Base-by-base conservation (phyloP, 306 rosid genomes). In the Castanea sativa region DNA sequence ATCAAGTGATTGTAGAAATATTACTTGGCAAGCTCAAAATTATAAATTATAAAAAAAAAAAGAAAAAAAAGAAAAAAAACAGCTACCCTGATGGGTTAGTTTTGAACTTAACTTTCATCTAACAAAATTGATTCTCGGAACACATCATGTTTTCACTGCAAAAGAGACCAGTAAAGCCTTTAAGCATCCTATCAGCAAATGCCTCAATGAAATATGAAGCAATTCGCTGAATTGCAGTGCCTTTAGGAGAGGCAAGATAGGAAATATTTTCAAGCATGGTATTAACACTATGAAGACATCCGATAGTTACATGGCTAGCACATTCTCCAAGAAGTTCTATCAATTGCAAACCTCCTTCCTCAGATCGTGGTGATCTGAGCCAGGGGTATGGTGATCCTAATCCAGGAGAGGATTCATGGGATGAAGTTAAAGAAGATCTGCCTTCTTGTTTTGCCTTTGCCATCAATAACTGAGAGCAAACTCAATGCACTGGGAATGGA, bases 151-250 rank as follows among this genome's bases (percentile, higher is more conserved):
- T 25, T 25, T 25, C 2, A 25, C 27, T 25, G 27, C 27, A 25
- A 25, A 25, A 1, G 27, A 91, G 85, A 67, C 99, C 99, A 9
- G 95, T 94, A 69, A 87, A 85, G 16, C 83, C 77, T 55, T 88
- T 87, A 19, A 94, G 85, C 67, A 92, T 84, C 52, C 93, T 85
- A 78, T 85, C 89, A 5, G 92, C 95, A 61, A 94, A 91, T 33
- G 92, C 97, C 84, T 92, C 86, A 3, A 88, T 87, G 83, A 94
- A 92, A 81, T 92, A 92, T 45, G 93, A 85, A 6, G 91, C 98
- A 45, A 91, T 81, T 25, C 97, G 86, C 82, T 95, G 96, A 75
- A 81, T 90, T 20, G 93, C 78, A 81, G 85, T 88, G 1, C 98
- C 97, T 59, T 90, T 88, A 14, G 97, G 91, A 19, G 97, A 90